Base-by-base conservation (phyloP, 495 filamentous ascomycete species). In the Penicillium atrosanguineum region DNA sequence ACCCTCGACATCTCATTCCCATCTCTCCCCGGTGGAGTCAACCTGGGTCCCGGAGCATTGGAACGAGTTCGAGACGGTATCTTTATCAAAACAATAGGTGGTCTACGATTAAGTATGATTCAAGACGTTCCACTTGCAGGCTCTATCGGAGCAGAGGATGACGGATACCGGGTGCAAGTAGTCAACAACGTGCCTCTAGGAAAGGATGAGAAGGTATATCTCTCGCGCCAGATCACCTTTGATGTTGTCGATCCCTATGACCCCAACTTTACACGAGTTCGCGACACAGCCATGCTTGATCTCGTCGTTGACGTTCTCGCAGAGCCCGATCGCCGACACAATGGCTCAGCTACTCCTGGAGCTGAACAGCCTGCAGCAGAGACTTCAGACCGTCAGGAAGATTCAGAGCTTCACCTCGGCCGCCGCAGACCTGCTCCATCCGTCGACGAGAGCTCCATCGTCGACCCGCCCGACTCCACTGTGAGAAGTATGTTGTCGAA, bases 1-100 rank as follows among this genome's bases (percentile, higher is more conserved):
- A 88, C 88, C 1, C 80, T 90, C 25, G 84, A 89, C 45, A 84
- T 97, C 7, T 88, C 90, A 15, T 97, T 97, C 66, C 88, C 91
- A 5, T 78, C 86, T 19, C 72, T 79, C 42, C 83, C 73, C 52
- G 86, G 78, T 52, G 83, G 68, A 60, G 62, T 73, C 55, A 67
- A 67, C 44, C 70, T 68, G 58, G 84, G 77, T n/a, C 64, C 76
- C 1, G 77, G 74, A 9, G 71, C 59, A 57, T 47, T 89, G 74
- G 74, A 90, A 77, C 71, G 82, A 19, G 78, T 83, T 2, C 66
- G 62, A n/a, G 87, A 90, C 40, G 91, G 91, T 6, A 83, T 97
- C 46, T 72, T 90, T 2, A 78, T 97, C 19, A 88, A 88, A 53
- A 87, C 84, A 20, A 79, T 96, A 43, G 83, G 83, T 11, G 89